A percentile compares a stretch with the other conserved stretches of the same genome.
phyloP scores from a whole-genome alignment of 2,329 filamentous ascomycete species.

The Calonectria henricotiae region DNA sequence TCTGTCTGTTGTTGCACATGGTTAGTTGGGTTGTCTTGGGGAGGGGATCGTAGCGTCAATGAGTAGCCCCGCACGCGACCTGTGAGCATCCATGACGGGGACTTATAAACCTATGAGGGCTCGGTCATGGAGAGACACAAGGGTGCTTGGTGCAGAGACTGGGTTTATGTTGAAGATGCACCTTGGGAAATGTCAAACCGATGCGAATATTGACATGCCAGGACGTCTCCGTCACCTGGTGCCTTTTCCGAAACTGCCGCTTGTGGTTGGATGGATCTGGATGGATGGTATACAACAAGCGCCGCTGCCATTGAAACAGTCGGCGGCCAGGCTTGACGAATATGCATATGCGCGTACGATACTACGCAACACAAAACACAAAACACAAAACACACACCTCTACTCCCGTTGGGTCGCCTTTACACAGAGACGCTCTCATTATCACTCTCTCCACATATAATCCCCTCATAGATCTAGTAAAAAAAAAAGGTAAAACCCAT shows the following conservation, averaged over 20 bases:
- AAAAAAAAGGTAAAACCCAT: too few relatives aligned
- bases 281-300: background rate
- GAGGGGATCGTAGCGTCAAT: too few relatives aligned
- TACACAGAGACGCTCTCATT: background rate
- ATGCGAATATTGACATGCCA: background rate
- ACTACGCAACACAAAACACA: background rate
- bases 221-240: background rate
- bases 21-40: too few relatives aligned
- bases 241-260: conserved; percentile 7
- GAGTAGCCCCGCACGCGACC: too few relatives aligned
- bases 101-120: too few relatives aligned
- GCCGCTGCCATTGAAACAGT: background rate
- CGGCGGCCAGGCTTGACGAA: background rate
- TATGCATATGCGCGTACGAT: background rate
- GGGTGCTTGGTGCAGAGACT: too few relatives aligned
- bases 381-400: background rate
- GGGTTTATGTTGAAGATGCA: too few relatives aligned
- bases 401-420: background rate
- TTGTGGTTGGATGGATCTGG: background rate
- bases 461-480: background rate
- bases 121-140: too few relatives aligned
- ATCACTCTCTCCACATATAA: background rate
- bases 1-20: too few relatives aligned
- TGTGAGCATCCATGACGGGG: too few relatives aligned
- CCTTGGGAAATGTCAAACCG: too few relatives aligned